Conservation (phyloP, 2,329 filamentous ascomycete genomes). For the Cytospora leucostoma region DNA sequence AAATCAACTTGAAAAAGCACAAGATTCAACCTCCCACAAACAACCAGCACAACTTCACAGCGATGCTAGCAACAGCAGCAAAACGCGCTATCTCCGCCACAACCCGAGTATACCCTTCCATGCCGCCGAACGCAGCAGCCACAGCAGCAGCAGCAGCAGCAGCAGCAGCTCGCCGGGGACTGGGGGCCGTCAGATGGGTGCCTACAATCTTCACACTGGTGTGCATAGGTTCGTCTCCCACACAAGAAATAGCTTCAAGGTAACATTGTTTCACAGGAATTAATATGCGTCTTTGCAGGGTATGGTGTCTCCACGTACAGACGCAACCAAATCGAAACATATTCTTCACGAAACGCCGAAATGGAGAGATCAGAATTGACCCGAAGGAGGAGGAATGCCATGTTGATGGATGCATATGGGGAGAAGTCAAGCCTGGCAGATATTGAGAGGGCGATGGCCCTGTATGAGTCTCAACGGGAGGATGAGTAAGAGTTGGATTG, state of each 20-base stretch:
- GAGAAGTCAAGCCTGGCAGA: slow-evolving; percentile 51
- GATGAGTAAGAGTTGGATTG: not conserved
- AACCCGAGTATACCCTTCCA: slow-evolving; percentile 22
- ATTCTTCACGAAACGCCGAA: slow-evolving; percentile 9
- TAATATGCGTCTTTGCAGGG: slow-evolving; percentile 26
- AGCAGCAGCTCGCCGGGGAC: slow-evolving; percentile 9
- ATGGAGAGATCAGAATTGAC: slow-evolving; percentile 16
- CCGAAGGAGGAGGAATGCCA: slow-evolving; percentile 40
- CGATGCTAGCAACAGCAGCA: slow-evolving; percentile 23
- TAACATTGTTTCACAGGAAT: slow-evolving; percentile 23
- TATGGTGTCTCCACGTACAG: slow-evolving; percentile 27
- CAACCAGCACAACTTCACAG: slow-evolving; percentile 6
- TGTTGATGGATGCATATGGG: slow-evolving; percentile 53
- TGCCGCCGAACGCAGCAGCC: slow-evolving; percentile 11
- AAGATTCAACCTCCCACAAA: not conserved
- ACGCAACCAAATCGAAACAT: slow-evolving; percentile 19
- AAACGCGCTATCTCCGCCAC: slow-evolving; percentile 23
- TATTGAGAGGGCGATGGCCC: slow-evolving; percentile 50
- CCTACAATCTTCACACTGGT: slow-evolving; percentile 26
- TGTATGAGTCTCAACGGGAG: slow-evolving; percentile 43
- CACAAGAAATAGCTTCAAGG: slow-evolving; percentile 8
- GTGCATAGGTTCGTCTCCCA: slow-evolving; percentile 25
- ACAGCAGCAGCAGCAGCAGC: slow-evolving; percentile 1
- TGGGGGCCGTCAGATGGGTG: slow-evolving; percentile 20
- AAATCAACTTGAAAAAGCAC: not conserved